These are phyloP conservation scores for Aspergillus haitiensis DNA, from an alignment of 495 filamentous ascomycete species.

Conservation along the genomic window DNA sequence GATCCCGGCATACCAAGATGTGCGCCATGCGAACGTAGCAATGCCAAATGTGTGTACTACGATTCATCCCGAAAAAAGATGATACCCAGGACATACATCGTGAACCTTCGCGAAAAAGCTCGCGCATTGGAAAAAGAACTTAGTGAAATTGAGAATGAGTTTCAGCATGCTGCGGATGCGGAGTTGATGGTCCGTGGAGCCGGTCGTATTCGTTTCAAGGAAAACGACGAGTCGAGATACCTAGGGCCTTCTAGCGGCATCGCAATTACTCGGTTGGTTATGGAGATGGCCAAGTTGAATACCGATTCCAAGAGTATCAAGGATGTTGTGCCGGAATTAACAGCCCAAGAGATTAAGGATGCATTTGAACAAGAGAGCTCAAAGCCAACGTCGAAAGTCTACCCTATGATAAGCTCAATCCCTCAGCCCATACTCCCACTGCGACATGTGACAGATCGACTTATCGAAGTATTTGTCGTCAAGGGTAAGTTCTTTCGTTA, in stretches of 20 bases:
- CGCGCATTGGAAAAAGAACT: slow-evolving; percentile 76
- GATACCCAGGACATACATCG: slow-evolving; percentile 82
- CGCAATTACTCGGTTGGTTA: slow-evolving; percentile 87
- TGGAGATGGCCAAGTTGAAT: slow-evolving; percentile 90
- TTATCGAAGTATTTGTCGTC: slow-evolving; percentile 77
- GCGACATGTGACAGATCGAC: slow-evolving; percentile 62
- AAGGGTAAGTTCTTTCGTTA: slow-evolving; percentile 60
- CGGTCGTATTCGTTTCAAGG: slow-evolving; percentile 75
- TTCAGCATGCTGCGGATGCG: slow-evolving; percentile 65
- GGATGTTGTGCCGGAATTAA: slow-evolving; percentile 76
- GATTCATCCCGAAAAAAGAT: slow-evolving; percentile 77
- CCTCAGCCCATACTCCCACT: slow-evolving; percentile 69
- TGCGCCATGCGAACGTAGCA: slow-evolving; percentile 87
- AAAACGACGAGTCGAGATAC: slow-evolving; percentile 82
- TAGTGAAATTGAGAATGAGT: slow-evolving; percentile 56
- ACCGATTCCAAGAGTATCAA: slow-evolving; percentile 81
- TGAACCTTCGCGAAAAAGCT: slow-evolving; percentile 80
- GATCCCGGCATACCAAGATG: slow-evolving; percentile 88
- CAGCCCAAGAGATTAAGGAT: slow-evolving; percentile 57
- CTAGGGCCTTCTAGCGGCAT: slow-evolving; percentile 91
- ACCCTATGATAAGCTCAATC: slow-evolving; percentile 74
- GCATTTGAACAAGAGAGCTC: slow-evolving; percentile 55
- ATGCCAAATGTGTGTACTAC: slow-evolving; percentile 87
- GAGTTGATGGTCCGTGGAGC: slow-evolving; percentile 81
- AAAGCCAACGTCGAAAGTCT: slow-evolving; percentile 66